Conservation (phyloP, 768 basidiomycete genomes). For the Phlebiopsis gigantea region DNA sequence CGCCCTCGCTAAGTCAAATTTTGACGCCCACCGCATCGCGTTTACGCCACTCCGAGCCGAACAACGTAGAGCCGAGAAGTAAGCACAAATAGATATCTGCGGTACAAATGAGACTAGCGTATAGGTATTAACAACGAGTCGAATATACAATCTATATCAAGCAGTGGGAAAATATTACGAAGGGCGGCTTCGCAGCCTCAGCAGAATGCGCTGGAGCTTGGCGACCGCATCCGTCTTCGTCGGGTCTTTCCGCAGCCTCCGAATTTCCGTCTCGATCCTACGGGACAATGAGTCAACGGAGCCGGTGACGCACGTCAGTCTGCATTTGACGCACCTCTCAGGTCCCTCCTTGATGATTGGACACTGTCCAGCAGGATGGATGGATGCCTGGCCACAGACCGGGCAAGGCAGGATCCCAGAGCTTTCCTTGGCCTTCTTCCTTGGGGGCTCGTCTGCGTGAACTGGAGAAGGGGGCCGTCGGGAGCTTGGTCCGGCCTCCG, state of each 20-base stretch:
- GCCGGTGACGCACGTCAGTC: background rate
- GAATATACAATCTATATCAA: background rate
- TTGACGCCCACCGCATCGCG: background rate
- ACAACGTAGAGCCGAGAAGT: background rate
- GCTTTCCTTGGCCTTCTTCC: conserved; percentile 36
- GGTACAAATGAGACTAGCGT: background rate
- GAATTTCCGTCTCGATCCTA: conserved; percentile 41
- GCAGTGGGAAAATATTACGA: background rate
- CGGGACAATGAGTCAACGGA: background rate
- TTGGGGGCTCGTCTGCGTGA: conserved; percentile 5
- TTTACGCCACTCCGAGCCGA: background rate
- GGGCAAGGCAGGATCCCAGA: conserved; percentile 32
- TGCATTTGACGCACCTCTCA: conserved; percentile 35
- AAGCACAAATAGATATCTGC: background rate
- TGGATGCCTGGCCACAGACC: conserved; percentile 40
- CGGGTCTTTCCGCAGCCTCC: conserved; percentile 38
- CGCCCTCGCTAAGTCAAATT: conserved; percentile 1
- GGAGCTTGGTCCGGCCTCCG: conserved; percentile 18
- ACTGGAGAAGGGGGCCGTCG: conserved; percentile 27
- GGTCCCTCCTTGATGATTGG: conserved; percentile 48
- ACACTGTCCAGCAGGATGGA: conserved; percentile 34
- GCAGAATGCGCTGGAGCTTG: conserved; percentile 26
- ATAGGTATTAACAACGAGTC: background rate
- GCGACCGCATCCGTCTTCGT: conserved; percentile 30
- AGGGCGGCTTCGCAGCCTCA: background rate